Base-by-base conservation (phyloP, 306 rosid genomes). In the Quercus wislizeni region DNA sequence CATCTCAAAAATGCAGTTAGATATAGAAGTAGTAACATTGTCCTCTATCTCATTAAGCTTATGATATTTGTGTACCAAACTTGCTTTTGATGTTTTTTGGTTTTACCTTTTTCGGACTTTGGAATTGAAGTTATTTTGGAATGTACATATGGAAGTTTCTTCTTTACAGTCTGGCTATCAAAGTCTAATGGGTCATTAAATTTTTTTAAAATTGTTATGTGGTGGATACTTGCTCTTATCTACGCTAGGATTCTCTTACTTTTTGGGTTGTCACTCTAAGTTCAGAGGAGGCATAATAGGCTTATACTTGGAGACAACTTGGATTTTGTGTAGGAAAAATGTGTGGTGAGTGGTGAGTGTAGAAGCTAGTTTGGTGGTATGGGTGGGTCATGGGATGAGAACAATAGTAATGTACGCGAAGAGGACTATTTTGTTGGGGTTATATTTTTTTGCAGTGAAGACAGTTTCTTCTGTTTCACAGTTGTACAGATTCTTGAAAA, bases 141-240 rank as follows among this genome's bases (percentile, higher is more conserved):
- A 80, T 38, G 82, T 61, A 79, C 82, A 87, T 87, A 79, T 76
- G 70, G 57, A 49, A 54, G 80, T 82, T 19, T 78, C 84, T 59
- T 80, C 80, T 84, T 87, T 84, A 79, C 91, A 85, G 90, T 76
- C 85, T 83, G 87, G 82, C 88, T 73, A 63, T 54, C 49, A 78
- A 62, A 64, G 71, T 75, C 13, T 65, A 21, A 28, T 38, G 25
- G 55, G 52, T 74, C 31, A 25, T 71, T 25, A 35, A 49, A 5
- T n/a, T 30, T 17, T 11, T 76, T 77, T 2, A 4, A 21, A 17
- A 49, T 61, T 21, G 31, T 17, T 18, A 13, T 8, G 35, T 55
- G 74, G 11, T 15, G 51, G 62, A 77, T 80, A 67, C 69, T 57
- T 30, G 35, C 68, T 79, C 71, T 78, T 56, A 81, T 81, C 80